A percentile compares a stretch with the other conserved stretches of the same genome.
phyloP scores from a whole-genome alignment of 2,329 filamentous ascomycete species.

The Aspergillus proliferans region DNA sequence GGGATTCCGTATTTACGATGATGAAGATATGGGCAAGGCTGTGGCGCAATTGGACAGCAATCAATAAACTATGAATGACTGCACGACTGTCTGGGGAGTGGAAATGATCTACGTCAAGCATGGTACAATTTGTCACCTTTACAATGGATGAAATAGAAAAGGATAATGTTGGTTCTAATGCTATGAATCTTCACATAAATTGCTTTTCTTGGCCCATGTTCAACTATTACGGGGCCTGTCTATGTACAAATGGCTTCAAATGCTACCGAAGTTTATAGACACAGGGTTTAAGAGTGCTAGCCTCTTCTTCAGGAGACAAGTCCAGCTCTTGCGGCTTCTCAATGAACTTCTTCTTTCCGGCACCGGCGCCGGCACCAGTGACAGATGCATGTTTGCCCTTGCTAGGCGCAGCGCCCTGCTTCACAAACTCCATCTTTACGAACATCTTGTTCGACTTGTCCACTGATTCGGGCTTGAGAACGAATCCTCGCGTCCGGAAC shows the following conservation, averaged over 20 bases:
- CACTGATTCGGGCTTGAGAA: slow-evolving; percentile 66
- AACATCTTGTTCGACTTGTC: slow-evolving; percentile 97
- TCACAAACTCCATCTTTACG: slow-evolving; percentile 91
- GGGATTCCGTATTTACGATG: slow-evolving; percentile 97
- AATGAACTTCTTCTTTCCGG: slow-evolving; percentile 49
- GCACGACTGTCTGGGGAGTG: slow-evolving; percentile 7
- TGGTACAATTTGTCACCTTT: slow-evolving; percentile 8
- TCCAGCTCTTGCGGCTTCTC: slow-evolving; percentile 48
- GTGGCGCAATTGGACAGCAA: slow-evolving; percentile 61
- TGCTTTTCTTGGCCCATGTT: no score
- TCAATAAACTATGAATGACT: slow-evolving; percentile 26
- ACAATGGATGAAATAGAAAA: slow-evolving; percentile 23
- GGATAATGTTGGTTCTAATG: slow-evolving; percentile 17
- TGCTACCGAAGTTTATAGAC: slow-evolving; percentile 80
- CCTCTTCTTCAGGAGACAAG: slow-evolving; percentile 54
- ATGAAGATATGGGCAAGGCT: slow-evolving; percentile 92
- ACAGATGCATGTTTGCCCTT: slow-evolving; percentile 58
- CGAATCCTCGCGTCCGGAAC: slow-evolving; percentile 71
- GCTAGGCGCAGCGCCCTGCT: slow-evolving; percentile 61
- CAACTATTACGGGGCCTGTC: not conserved
- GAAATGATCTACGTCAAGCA: slow-evolving; percentile 10
- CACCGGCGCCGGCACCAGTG: slow-evolving; percentile 24
- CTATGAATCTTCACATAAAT: slow-evolving; percentile 4
- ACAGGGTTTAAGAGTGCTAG: slow-evolving; percentile 82
- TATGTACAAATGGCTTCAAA: not conserved